Evolutionary conservation across 2,329 filamentous ascomycete genomes (phyloP).

Genomic region (Fusarium proliferatum): DNA sequence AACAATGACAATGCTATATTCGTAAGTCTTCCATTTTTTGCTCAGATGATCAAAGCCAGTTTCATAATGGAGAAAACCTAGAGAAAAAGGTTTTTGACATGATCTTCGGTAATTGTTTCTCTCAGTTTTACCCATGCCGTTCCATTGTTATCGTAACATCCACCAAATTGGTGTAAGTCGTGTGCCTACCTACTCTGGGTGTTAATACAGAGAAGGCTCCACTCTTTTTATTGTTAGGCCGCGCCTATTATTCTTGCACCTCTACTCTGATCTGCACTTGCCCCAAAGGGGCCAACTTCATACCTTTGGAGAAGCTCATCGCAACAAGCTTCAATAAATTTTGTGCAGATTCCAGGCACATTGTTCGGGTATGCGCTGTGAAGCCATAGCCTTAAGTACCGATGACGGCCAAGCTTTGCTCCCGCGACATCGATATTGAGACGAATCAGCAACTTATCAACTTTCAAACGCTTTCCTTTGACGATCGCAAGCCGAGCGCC

Average conservation of each 20-base stretch:
- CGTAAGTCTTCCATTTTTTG: background rate
- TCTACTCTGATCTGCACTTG: slow-evolving; percentile 30
- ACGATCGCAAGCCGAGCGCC: background rate
- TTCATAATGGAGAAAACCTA: too few species aligned
- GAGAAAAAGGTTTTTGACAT: background rate
- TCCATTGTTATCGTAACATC: background rate
- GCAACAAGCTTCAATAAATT: slow-evolving; percentile 3
- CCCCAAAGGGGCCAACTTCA: slow-evolving; percentile 18
- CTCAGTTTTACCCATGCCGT: background rate
- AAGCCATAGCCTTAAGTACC: slow-evolving; percentile 29
- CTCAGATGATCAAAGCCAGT: background rate
- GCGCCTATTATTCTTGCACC: slow-evolving; percentile 12
- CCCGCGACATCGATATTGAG: slow-evolving; percentile 41
- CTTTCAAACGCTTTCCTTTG: background rate
- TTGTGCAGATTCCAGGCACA: slow-evolving; percentile 20
- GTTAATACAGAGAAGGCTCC: background rate
- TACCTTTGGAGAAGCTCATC: slow-evolving; percentile 11
- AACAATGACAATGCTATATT: background rate
- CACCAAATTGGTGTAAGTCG: background rate
- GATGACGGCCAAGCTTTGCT: slow-evolving; percentile 46
- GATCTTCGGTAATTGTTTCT: background rate
- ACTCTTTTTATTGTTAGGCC: slow-evolving; percentile 31
- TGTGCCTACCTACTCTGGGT: background rate
- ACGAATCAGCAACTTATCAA: slow-evolving; percentile 35
- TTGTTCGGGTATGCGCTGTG: slow-evolving; percentile 47